A percentile compares a stretch with the other conserved stretches of the same genome.
These are phyloP conservation scores for Craterostigma plantagineum DNA, from an alignment of 257 asterid genomes.

Conservation along the genomic window DNA sequence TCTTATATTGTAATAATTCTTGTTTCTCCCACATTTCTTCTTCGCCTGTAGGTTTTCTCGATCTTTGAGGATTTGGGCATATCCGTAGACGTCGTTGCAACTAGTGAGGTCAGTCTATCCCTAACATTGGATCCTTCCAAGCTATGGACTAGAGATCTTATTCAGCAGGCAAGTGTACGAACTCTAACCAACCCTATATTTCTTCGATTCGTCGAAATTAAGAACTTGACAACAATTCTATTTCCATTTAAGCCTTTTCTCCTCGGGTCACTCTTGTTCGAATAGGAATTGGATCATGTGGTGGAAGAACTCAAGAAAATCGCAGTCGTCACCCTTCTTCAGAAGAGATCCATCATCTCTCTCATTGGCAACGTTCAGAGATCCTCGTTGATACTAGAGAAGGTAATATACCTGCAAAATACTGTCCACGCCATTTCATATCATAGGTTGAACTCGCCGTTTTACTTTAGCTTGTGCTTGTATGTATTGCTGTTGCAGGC, in stretches of 20 bases:
- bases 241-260: not conserved
- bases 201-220: not conserved
- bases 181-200: not conserved
- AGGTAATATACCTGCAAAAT: slow-evolving; percentile 26
- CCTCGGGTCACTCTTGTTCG: not conserved
- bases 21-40: not conserved
- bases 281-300: slow-evolving; percentile 54
- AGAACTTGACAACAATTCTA: not conserved
- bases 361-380: slow-evolving; percentile 54
- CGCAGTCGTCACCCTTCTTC: slow-evolving; percentile 57
- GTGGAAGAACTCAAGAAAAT: slow-evolving; percentile 57
- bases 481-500: no score
- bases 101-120: slow-evolving; percentile 80
- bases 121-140: slow-evolving; percentile 68
- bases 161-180: slow-evolving; percentile 46
- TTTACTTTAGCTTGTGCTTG: no score
- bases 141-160: slow-evolving; percentile 77
- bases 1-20: not conserved
- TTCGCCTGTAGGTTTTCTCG: slow-evolving; percentile 36
- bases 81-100: slow-evolving; percentile 77
- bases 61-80: slow-evolving; percentile 64
- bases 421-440: not conserved
- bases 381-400: slow-evolving; percentile 52
- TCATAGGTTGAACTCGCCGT: not conserved
- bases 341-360: slow-evolving; percentile 52